Conservation (phyloP, 495 filamentous ascomycete genomes). For the Aspergillus hancockii region DNA sequence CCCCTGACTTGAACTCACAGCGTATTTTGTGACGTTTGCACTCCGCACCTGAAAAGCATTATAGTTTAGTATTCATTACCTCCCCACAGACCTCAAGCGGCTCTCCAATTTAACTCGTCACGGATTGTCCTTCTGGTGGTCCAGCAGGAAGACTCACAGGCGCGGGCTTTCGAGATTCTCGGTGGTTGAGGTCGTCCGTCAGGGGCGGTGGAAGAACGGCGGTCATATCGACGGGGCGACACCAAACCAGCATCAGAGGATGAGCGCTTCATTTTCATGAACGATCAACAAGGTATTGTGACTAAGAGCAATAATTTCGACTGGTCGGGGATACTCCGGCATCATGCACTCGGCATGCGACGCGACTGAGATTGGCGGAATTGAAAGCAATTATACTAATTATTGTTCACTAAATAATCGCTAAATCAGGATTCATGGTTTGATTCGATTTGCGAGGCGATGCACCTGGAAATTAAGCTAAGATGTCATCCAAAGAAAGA, state of each 20-base stretch:
- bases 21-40: conserved; percentile 52
- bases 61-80: conserved; percentile 9
- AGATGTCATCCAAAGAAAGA: neutral
- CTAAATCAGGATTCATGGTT: neutral
- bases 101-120: neutral
- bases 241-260: conserved; percentile 43
- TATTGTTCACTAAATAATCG: neutral
- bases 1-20: conserved; percentile 46
- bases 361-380: conserved; percentile 14
- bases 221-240: conserved; percentile 27
- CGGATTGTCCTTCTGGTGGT: neutral
- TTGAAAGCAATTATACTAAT: conserved; percentile 2
- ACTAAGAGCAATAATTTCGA: conserved; percentile 12
- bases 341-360: conserved; percentile 26
- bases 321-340: conserved; percentile 46
- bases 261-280: conserved; percentile 43
- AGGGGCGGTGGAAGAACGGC: conserved; percentile 22
- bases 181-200: conserved; percentile 29
- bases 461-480: neutral
- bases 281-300: conserved; percentile 23
- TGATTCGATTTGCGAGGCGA: neutral
- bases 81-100: neutral
- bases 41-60: conserved; percentile 37
- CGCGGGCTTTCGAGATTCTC: conserved; percentile 50
- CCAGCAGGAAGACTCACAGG: conserved; percentile 34